These are phyloP conservation scores for Colletotrichum graminicola DNA, from an alignment of 2,329 filamentous ascomycete species.

Conservation along the genomic window DNA sequence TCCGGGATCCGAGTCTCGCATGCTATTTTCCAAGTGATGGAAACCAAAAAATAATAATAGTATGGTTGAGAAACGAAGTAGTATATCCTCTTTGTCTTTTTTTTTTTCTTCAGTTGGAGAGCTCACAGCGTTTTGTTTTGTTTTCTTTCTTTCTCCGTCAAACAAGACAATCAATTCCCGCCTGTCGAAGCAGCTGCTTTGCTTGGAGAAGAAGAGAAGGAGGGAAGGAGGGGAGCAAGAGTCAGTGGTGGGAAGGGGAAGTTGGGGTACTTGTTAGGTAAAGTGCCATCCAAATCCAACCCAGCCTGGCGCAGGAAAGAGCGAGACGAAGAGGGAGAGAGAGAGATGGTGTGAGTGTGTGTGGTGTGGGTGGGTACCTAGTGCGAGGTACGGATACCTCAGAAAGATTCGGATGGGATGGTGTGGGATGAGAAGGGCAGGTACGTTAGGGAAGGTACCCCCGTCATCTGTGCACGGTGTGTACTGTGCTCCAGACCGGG, in stretches of 20 bases:
- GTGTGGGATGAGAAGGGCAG: background rate
- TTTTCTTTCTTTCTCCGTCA: conserved; percentile 21
- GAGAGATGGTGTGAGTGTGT: background rate
- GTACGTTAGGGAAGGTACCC: conserved; percentile 9
- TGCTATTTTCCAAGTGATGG: conserved; percentile 31
- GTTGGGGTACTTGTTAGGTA: conserved; percentile 42
- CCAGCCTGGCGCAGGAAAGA: conserved; percentile 35
- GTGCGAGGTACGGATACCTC: conserved; percentile 29
- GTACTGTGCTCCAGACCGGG: background rate
- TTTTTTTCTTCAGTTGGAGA: background rate
- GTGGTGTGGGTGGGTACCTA: conserved; percentile 37
- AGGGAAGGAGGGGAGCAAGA: conserved; percentile 20
- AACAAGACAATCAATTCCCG: conserved; percentile 40
- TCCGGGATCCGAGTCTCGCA: conserved; percentile 39
- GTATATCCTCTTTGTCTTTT: background rate
- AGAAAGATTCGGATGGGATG: background rate
- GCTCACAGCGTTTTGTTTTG: background rate
- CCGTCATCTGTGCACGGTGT: background rate
- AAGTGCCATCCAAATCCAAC: conserved; percentile 34
- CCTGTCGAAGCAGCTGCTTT: conserved; percentile 38
- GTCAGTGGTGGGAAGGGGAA: conserved; percentile 38
- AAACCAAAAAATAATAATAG: background rate
- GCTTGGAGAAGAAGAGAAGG: conserved; percentile 35
- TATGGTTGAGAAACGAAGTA: background rate
- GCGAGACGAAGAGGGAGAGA: conserved; percentile 23